Base-by-base conservation (phyloP, 352 stramenopile species). In the Phytophthora nicotianae region DNA sequence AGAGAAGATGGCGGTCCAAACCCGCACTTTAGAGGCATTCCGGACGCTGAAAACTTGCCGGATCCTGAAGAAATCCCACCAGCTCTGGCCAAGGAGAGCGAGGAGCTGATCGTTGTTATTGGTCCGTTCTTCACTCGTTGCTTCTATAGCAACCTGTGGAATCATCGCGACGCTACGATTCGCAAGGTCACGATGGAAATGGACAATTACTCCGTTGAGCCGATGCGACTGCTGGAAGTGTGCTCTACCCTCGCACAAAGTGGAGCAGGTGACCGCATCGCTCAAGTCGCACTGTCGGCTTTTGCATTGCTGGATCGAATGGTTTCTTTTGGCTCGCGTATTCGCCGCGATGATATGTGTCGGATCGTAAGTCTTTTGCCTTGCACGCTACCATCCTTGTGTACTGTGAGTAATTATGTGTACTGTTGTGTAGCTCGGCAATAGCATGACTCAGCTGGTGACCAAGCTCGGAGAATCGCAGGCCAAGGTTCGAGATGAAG, bases 101-200 rank as follows among this genome's bases (percentile, higher is more conserved):
- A 90, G 17, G 74, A 90, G 11, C 75, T 96, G 27, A 90, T 96
- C 17, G 48, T 62, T 8, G 71, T 96, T 0, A 88, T 96, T 56
- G 87, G 87, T 0, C 45, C 77, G 1, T 96, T 91, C 54, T 79
- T 96, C 47, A 89, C 83, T 7, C 78, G 79, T 17, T 96, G 87
- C 41, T 79, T 94, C 19, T 96, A 93, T 68, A 94, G 85, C 58
- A 96, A 96, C 37, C 50, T 93, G 53, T 96, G 87, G 87, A 93
- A 91, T 50, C 87, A 93, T 49, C 79, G 87, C 6, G 87, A 94
- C 33, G 85, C 80, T 5, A 83, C 83, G n/a, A 91, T 93, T 54
- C 80, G 84, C 3, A 96, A 94, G 70, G 83, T 96, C 13, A 86
- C 80, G 1, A 85, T 91, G 72, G 79, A 93, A 1, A 73, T 94